phyloP scores from a whole-genome alignment of 2,329 filamentous ascomycete species.

The Orbilia javanica region DNA sequence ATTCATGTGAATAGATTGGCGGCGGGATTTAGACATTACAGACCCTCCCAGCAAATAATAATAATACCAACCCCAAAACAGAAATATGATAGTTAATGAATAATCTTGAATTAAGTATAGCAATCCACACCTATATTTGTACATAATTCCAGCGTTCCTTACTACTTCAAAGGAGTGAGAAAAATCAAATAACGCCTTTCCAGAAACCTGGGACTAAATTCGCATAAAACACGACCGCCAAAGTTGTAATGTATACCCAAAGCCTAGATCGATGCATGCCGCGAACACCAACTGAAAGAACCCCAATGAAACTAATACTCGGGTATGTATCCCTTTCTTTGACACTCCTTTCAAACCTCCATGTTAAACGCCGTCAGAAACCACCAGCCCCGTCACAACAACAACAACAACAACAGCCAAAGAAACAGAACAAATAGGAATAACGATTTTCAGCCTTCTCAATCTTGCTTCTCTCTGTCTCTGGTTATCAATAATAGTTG shows the following conservation, averaged over 20 bases:
- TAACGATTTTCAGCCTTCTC: slow-evolving; percentile 38
- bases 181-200: too few relatives aligned
- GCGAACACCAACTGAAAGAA: not conserved
- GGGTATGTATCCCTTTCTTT: not conserved
- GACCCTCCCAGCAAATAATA: slow-evolving; percentile 25
- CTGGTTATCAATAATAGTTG: slow-evolving; percentile 39
- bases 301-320: not conserved
- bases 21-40: slow-evolving; percentile 5
- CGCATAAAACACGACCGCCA: too few relatives aligned
- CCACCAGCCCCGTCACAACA: slow-evolving; percentile 22
- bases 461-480: slow-evolving; percentile 36
- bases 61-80: not conserved
- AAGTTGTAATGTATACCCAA: too few relatives aligned
- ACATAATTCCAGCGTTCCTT: not conserved
- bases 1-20: slow-evolving; percentile 27
- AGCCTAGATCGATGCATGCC: too few relatives aligned
- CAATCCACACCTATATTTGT: slow-evolving; percentile 5
- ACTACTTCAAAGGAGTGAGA: slow-evolving; percentile 3
- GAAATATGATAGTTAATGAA: slow-evolving; percentile 15
- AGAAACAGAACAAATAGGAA: slow-evolving; percentile 47
- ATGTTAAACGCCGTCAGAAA: not conserved
- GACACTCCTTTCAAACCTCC: not conserved
- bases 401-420: slow-evolving; percentile 39
- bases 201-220: too few relatives aligned
- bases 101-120: slow-evolving; percentile 4